These are phyloP conservation scores for Candolleomyces aberdarensis DNA, from an alignment of 768 basidiomycete genomes.

Conservation along the genomic window DNA sequence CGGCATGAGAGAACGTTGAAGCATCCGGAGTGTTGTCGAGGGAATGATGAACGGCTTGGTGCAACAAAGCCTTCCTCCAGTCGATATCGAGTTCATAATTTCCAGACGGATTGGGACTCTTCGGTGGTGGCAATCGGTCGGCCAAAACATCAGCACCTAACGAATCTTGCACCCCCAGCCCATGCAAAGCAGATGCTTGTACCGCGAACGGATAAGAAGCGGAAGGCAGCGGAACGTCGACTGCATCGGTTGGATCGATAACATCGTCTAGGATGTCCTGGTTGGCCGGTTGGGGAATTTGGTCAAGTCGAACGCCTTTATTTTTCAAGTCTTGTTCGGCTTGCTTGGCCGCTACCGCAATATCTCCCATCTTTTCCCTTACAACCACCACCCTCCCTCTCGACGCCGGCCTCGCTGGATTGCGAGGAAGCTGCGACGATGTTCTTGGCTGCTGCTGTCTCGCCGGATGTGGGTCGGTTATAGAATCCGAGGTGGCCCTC, in stretches of 20 bases:
- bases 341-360: constrained; percentile 68
- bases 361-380: constrained; percentile 74
- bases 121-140: constrained; percentile 65
- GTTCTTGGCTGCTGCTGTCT: constrained; percentile 29
- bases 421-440: constrained; percentile 34
- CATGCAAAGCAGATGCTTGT: constrained; percentile 71
- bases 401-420: constrained; percentile 27
- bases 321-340: constrained; percentile 69
- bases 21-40: constrained; percentile 51
- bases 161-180: constrained; percentile 71
- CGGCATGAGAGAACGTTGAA: constrained; percentile 43
- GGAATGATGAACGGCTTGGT: constrained; percentile 77
- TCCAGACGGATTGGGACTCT: constrained; percentile 56
- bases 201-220: constrained; percentile 69
- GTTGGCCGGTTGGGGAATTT: constrained; percentile 6
- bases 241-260: constrained; percentile 59
- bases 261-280: constrained; percentile 37
- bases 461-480: constrained; percentile 39
- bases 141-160: constrained; percentile 75
- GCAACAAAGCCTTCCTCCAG: constrained; percentile 76
- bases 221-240: constrained; percentile 73
- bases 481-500: constrained; percentile 65
- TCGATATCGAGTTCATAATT: constrained; percentile 54
- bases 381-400: constrained; percentile 76
- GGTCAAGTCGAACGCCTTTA: constrained; percentile 29